These are phyloP conservation scores for Adansonia rubrostipa DNA, from an alignment of 441 rosid species.

Conservation along the genomic window DNA sequence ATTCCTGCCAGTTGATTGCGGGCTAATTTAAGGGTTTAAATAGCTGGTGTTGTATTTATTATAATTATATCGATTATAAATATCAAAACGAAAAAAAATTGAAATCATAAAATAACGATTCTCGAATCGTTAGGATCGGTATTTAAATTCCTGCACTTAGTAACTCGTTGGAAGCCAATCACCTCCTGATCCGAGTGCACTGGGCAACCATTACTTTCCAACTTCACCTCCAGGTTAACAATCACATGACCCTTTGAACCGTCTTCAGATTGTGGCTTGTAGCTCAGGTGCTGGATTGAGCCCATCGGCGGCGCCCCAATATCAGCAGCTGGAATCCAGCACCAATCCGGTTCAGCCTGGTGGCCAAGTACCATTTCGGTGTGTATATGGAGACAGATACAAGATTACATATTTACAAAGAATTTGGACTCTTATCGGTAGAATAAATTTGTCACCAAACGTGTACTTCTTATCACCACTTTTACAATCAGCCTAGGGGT, in stretches of 20 bases:
- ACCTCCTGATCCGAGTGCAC: slow-evolving; percentile 38
- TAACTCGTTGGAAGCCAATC: slow-evolving; percentile 34
- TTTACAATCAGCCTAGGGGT: slow-evolving; percentile 38
- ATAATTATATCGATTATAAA: no score
- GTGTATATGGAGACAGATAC: slow-evolving; percentile 39
- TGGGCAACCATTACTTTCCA: slow-evolving; percentile 17
- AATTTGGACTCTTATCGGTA: slow-evolving; percentile 42
- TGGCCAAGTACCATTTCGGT: slow-evolving; percentile 39
- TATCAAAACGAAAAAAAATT: no score
- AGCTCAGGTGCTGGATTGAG: slow-evolving; percentile 45
- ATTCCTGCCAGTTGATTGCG: not conserved
- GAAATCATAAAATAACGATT: no score
- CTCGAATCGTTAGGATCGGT: no score
- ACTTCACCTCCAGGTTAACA: slow-evolving; percentile 45
- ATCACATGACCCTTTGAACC: slow-evolving; percentile 51
- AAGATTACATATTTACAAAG: slow-evolving; percentile 35
- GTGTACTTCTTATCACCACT: slow-evolving; percentile 46
- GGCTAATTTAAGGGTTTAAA: no score
- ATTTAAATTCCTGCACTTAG: no score
- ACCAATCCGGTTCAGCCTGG: slow-evolving; percentile 50
- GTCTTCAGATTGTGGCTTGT: slow-evolving; percentile 51
- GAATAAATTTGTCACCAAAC: slow-evolving; percentile 50
- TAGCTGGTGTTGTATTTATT: no score
- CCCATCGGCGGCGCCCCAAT: slow-evolving; percentile 37
- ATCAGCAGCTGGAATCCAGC: slow-evolving; percentile 54